Conservation (phyloP, 148 eudicot species). For the Heliamphora exappendiculata region DNA sequence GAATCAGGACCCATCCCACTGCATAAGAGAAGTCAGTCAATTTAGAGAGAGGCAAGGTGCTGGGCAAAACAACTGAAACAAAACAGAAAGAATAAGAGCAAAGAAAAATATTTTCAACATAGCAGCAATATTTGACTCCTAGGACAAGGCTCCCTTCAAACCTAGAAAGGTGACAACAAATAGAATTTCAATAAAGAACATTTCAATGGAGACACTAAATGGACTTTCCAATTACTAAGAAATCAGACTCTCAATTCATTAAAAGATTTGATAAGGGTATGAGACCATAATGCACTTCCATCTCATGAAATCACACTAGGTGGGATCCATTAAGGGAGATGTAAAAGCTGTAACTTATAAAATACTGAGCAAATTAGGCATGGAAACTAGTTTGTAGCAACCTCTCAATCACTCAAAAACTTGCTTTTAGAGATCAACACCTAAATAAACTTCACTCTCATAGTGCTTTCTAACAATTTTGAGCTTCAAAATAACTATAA, state of each 20-base stretch:
- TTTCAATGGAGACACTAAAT: background rate
- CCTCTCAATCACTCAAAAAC: background rate
- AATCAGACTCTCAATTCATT: slow-evolving; percentile 3
- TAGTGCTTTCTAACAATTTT: background rate
- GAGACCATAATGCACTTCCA: background rate
- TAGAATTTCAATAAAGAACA: background rate
- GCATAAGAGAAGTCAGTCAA: slow-evolving; percentile 23
- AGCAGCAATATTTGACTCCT: background rate
- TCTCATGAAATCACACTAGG: background rate
- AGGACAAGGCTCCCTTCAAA: background rate
- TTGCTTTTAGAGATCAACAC: background rate
- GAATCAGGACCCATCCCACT: slow-evolving; percentile 99
- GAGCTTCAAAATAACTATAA: background rate
- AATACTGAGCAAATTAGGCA: background rate
- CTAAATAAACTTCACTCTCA: background rate
- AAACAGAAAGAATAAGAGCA: slow-evolving; percentile 2
- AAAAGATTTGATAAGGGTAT: background rate
- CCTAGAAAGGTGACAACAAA: background rate
- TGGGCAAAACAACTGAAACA: background rate
- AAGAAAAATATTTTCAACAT: background rate
- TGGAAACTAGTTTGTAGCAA: background rate
- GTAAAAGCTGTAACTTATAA: background rate
- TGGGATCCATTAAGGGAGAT: background rate
- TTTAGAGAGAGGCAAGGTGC: background rate
- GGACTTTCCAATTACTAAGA: background rate